These are phyloP conservation scores for Aspergillus proliferans DNA, from an alignment of 2,329 filamentous ascomycete species.

Conservation along the genomic window DNA sequence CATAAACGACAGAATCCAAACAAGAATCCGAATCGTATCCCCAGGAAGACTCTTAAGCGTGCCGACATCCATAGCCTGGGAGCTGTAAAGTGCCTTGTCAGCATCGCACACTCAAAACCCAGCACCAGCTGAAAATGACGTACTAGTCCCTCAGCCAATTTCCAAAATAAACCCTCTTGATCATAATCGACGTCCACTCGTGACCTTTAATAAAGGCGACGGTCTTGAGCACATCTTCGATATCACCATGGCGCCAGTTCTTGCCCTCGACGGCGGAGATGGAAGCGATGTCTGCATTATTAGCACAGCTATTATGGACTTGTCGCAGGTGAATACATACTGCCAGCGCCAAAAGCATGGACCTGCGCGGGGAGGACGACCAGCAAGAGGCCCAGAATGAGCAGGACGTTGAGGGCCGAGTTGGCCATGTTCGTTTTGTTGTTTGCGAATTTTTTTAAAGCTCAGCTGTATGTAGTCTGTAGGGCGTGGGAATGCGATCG, in stretches of 20 bases:
- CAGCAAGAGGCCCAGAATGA: slow-evolving; percentile 31
- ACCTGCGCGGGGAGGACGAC: slow-evolving; percentile 33
- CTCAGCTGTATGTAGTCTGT: background rate
- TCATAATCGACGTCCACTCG: slow-evolving; percentile 75
- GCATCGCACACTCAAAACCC: background rate
- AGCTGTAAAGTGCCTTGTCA: slow-evolving; percentile 33
- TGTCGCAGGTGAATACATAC: slow-evolving; percentile 23
- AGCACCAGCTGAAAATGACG: slow-evolving; percentile 9
- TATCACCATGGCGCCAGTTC: slow-evolving; percentile 57
- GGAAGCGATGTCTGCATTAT: slow-evolving; percentile 39
- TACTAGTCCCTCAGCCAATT: slow-evolving; percentile 79
- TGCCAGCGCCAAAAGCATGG: slow-evolving; percentile 42
- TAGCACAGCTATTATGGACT: background rate
- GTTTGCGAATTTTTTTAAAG: background rate
- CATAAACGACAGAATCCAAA: slow-evolving; percentile 77
- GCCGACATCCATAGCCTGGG: slow-evolving; percentile 74
- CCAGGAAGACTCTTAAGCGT: slow-evolving; percentile 73
- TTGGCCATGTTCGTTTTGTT: slow-evolving; percentile 3
- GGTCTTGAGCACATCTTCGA: slow-evolving; percentile 74
- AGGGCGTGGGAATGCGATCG: too few relatives aligned
- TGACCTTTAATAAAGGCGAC: slow-evolving; percentile 71
- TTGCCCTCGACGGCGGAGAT: slow-evolving; percentile 47
- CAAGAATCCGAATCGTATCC: slow-evolving; percentile 69
- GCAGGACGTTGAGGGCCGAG: slow-evolving; percentile 25
- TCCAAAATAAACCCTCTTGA: slow-evolving; percentile 75